Evolutionary conservation across 139 green algal species (phyloP).

Genomic region (Closterium sp.): DNA sequence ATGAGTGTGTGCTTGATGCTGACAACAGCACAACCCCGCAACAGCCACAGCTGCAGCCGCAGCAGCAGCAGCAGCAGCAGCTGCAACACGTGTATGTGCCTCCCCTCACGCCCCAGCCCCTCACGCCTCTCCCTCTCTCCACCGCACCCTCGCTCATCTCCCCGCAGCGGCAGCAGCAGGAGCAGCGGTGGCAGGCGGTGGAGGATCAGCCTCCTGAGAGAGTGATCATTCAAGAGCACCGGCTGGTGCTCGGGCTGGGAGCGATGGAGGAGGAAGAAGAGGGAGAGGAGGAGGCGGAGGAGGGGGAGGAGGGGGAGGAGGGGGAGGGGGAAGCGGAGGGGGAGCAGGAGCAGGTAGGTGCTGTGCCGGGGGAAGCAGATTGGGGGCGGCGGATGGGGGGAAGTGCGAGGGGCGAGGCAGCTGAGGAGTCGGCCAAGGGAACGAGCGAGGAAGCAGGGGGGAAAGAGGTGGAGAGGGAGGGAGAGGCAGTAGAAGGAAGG

Average conservation of each 20-base stretch:
- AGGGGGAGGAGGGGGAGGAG: not conserved
- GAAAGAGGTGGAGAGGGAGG: not conserved
- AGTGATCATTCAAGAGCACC: not conserved
- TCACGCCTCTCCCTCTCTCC: not conserved
- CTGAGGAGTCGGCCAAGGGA: not conserved
- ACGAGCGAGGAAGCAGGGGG: not conserved
- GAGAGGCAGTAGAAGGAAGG: not conserved
- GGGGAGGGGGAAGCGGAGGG: not conserved
- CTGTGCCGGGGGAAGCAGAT: not conserved
- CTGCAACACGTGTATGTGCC: not conserved
- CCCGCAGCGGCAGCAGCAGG: not conserved
- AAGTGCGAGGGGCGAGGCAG: not conserved
- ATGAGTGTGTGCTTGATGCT: not conserved
- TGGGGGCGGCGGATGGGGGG: not conserved
- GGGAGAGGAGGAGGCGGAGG: not conserved
- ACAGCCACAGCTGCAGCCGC: no score
- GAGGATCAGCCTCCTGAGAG: not conserved
- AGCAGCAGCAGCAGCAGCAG: not conserved
- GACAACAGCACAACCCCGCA: not conserved
- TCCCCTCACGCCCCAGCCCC: not conserved
- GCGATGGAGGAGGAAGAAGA: not conserved
- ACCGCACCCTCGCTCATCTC: not conserved
- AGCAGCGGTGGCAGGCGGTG: not conserved
- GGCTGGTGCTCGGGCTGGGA: not conserved
- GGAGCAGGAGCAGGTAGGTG: not conserved